phyloP scores from a whole-genome alignment of 768 basidiomycete species.

The Postia placenta region DNA sequence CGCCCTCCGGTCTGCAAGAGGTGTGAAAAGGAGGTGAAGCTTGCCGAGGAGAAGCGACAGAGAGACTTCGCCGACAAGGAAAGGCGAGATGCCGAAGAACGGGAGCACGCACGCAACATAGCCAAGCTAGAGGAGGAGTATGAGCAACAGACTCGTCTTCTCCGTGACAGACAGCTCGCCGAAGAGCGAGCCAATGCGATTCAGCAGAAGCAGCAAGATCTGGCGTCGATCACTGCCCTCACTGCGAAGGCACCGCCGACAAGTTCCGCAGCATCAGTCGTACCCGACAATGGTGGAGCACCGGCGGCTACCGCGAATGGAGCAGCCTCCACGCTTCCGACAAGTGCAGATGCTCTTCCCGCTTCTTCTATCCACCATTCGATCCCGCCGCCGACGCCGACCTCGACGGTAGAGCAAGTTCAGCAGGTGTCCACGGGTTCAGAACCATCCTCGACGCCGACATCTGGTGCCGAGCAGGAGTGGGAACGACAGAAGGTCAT shows the following conservation, averaged over 20 bases:
- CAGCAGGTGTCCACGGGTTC: neutral
- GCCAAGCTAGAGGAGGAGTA: conserved; percentile 39
- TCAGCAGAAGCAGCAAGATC: conserved; percentile 39
- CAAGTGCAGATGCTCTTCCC: neutral
- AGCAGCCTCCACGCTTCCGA: neutral
- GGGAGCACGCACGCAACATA: conserved; percentile 35
- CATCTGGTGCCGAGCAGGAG: conserved; percentile 23
- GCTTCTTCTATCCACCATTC: neutral
- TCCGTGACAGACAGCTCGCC: conserved; percentile 32
- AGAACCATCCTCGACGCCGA: neutral
- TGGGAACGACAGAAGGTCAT: conserved; percentile 56
- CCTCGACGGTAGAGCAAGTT: neutral
- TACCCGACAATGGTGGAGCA: too few relatives aligned
- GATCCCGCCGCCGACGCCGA: neutral
- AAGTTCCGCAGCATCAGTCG: neutral
- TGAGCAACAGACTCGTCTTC: conserved; percentile 25
- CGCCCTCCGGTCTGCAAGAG: conserved; percentile 32
- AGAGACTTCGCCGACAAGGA: conserved; percentile 36
- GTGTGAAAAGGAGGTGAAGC: conserved; percentile 42
- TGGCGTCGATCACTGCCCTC: conserved; percentile 27
- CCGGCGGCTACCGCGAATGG: neutral
- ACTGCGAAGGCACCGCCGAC: neutral
- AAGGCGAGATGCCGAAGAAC: conserved; percentile 39
- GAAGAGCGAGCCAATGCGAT: conserved; percentile 31
- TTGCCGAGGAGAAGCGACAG: conserved; percentile 34